Percentiles rank a stretch among this genome's conserved stretches.
These are phyloP conservation scores for Magnusiomyces sp. DNA, from an alignment of 1,139 yeast genomes.

Conservation along the genomic window DNA sequence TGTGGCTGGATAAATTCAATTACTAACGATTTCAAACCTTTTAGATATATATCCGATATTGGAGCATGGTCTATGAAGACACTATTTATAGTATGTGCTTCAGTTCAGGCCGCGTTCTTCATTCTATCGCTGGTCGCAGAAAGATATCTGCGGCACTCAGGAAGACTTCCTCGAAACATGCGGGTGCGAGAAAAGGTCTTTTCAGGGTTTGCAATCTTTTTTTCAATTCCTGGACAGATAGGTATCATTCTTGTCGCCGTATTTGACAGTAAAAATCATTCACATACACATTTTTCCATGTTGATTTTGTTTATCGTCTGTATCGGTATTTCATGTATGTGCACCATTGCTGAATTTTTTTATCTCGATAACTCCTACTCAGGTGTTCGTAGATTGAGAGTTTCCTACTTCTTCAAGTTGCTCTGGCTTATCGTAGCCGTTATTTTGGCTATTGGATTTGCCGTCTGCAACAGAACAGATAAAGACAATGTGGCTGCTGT, in stretches of 20 bases:
- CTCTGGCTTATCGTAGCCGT: slow-evolving; percentile 66
- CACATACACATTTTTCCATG: slow-evolving; percentile 58
- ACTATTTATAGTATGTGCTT: slow-evolving; percentile 70
- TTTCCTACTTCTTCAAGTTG: slow-evolving; percentile 40
- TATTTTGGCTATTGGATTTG: slow-evolving; percentile 64
- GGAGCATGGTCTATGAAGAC: slow-evolving; percentile 84
- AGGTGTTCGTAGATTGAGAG: slow-evolving; percentile 35
- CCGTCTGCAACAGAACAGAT: slow-evolving; percentile 37
- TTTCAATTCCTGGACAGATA: slow-evolving; percentile 59
- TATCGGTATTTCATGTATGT: slow-evolving; percentile 54
- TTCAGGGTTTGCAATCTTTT: slow-evolving; percentile 44
- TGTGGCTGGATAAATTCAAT: not conserved
- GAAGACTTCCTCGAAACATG: slow-evolving; percentile 48
- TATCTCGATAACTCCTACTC: slow-evolving; percentile 51
- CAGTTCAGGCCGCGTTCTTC: slow-evolving; percentile 69
- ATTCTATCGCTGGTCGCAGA: slow-evolving; percentile 60
- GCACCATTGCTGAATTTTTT: slow-evolving; percentile 51
- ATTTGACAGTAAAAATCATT: slow-evolving; percentile 56
- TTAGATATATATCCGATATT: slow-evolving; percentile 63
- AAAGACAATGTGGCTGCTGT: slow-evolving; percentile 44
- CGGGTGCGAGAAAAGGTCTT: slow-evolving; percentile 42
- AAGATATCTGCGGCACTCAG: slow-evolving; percentile 43
- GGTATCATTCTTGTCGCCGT: slow-evolving; percentile 71
- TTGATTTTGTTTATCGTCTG: slow-evolving; percentile 67
- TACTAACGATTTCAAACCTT: not conserved